A percentile compares a stretch with the other conserved stretches of the same genome.
Evolutionary conservation across 768 basidiomycete species (phyloP).

Genomic region (Boletus edulis): DNA sequence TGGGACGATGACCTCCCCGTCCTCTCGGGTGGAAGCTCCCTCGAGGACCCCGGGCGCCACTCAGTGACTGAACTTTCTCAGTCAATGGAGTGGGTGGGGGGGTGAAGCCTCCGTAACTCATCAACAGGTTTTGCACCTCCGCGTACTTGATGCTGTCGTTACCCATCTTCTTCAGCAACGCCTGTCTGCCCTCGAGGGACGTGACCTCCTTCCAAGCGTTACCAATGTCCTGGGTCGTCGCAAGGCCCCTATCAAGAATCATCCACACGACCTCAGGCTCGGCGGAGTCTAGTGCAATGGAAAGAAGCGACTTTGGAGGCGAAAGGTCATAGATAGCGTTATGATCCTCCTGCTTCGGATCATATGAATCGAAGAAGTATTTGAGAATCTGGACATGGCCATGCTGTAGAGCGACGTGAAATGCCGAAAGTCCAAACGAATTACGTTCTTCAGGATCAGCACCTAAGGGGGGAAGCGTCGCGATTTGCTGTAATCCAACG

Average conservation of each 20-base stretch:
- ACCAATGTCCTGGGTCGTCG: conserved; percentile 46
- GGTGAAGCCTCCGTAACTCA: conserved; percentile 49
- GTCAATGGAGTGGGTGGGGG: conserved; percentile 37
- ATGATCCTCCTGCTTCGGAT: conserved; percentile 52
- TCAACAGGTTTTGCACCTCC: conserved; percentile 54
- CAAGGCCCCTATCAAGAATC: conserved; percentile 58
- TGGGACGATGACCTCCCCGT: conserved; percentile 12
- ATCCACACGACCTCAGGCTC: conserved; percentile 66
- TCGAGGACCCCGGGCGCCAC: conserved; percentile 6
- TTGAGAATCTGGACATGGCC: conserved; percentile 53
- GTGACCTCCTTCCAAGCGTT: conserved; percentile 50
- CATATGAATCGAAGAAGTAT: conserved; percentile 61
- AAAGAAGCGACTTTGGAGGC: conserved; percentile 44
- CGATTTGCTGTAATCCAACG: conserved; percentile 17
- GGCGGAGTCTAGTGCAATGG: conserved; percentile 55
- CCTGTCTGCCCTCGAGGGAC: conserved; percentile 33
- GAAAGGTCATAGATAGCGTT: conserved; percentile 45
- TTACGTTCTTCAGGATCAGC: conserved; percentile 73
- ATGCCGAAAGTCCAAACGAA: conserved; percentile 53
- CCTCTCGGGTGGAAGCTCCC: conserved; percentile 6
- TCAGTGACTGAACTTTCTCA: conserved; percentile 11
- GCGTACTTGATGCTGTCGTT: conserved; percentile 37
- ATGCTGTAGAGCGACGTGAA: conserved; percentile 59
- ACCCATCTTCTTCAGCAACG: conserved; percentile 21
- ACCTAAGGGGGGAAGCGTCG: conserved; percentile 40